These are phyloP conservation scores for Neoboletus magnificus DNA, from an alignment of 768 basidiomycete genomes.

Conservation along the genomic window DNA sequence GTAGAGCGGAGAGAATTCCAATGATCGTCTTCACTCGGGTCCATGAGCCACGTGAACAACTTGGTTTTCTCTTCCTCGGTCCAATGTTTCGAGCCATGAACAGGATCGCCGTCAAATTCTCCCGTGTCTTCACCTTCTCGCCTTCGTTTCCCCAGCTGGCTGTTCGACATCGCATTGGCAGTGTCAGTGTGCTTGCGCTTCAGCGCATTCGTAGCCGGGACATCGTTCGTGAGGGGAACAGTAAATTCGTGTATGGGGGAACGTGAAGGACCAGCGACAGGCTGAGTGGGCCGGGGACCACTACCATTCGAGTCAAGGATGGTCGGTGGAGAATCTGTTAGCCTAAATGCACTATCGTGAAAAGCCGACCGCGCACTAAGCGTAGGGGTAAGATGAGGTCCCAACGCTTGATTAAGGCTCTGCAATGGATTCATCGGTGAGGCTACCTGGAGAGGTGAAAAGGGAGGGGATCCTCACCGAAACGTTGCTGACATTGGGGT, in stretches of 20 bases:
- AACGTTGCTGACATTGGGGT: constrained; percentile 54
- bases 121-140: constrained; percentile 28
- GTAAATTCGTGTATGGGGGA: constrained; percentile 35
- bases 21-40: constrained; percentile 63
- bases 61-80: constrained; percentile 79
- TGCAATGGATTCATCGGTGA: constrained; percentile 30
- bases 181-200: constrained; percentile 51
- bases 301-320: constrained; percentile 28
- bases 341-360: constrained; percentile 28
- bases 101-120: constrained; percentile 35
- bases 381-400: constrained; percentile 45
- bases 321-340: constrained; percentile 32
- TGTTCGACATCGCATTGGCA: constrained; percentile 13
- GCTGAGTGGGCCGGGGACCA: constrained; percentile 24
- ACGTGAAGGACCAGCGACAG: constrained; percentile 27
- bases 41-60: constrained; percentile 79
- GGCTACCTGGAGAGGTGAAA: constrained; percentile 23
- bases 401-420: constrained; percentile 62
- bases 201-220: constrained; percentile 16
- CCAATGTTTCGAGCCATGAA: constrained; percentile 78
- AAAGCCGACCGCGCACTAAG: constrained; percentile 32
- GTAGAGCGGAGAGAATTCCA: constrained; percentile 76
- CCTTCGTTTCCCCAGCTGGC: constrained; percentile 30
- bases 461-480: constrained; percentile 45
- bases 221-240: constrained; percentile 28